phyloP scores from a whole-genome alignment of 208 protist genomes.

The Leishmania turanica region DNA sequence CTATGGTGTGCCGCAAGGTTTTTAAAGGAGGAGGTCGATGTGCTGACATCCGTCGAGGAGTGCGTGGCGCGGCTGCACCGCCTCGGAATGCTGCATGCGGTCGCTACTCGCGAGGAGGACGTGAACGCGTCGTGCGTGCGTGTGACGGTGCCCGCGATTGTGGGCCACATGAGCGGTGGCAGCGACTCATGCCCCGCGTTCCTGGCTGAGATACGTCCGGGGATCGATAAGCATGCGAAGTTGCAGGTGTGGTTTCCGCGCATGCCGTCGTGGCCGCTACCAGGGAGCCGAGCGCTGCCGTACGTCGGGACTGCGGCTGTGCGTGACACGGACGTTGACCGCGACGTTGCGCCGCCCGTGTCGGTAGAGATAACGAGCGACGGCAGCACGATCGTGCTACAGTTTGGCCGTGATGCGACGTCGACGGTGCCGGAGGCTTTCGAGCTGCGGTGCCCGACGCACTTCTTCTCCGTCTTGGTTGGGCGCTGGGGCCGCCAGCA shows the following conservation, averaged over 20 bases:
- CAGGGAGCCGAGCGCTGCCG: background rate
- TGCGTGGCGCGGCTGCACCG: conserved; percentile 1
- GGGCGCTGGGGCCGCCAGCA: conserved; percentile 22
- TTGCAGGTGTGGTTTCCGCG: background rate
- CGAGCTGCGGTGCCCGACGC: conserved; percentile 12
- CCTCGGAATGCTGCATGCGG: background rate
- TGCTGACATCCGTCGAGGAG: background rate
- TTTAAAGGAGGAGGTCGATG: background rate
- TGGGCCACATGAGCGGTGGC: background rate
- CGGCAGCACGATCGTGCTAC: background rate
- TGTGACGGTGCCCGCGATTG: background rate
- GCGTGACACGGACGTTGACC: conserved; percentile 13
- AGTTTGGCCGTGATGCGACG: background rate
- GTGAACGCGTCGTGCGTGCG: conserved; percentile 5
- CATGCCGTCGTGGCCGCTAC: conserved; percentile 12
- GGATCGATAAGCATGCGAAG: background rate
- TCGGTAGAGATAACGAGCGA: background rate
- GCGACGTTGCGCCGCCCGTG: conserved; percentile 2
- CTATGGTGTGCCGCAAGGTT: background rate
- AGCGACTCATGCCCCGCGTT: background rate
- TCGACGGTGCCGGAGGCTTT: background rate
- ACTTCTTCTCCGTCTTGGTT: conserved; percentile 17
- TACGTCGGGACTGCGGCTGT: conserved; percentile 20
- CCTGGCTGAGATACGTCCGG: background rate
- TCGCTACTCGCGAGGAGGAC: background rate